These are phyloP conservation scores for Candida gigantensis DNA, from an alignment of 1,139 yeast genomes.

Conservation along the genomic window DNA sequence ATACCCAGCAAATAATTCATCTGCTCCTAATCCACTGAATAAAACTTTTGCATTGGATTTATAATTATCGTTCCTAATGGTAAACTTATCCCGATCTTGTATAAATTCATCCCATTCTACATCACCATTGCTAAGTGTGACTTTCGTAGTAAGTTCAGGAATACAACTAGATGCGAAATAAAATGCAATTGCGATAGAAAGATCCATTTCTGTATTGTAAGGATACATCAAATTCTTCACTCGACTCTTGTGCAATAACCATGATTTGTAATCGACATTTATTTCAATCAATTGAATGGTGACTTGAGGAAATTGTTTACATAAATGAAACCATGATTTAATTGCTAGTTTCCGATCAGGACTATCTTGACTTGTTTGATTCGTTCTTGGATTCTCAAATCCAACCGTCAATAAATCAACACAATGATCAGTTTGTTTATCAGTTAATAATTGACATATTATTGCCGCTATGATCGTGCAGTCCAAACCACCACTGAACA, in stretches of 20 bases:
- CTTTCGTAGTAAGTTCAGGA: conserved; percentile 27
- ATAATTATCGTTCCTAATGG: conserved; percentile 24
- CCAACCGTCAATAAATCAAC: conserved; percentile 90
- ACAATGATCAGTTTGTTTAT: conserved; percentile 8
- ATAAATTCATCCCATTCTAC: conserved; percentile 26
- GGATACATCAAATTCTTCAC: conserved; percentile 78
- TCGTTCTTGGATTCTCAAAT: conserved; percentile 86
- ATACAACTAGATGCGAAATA: conserved; percentile 67
- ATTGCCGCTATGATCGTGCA: conserved; percentile 74
- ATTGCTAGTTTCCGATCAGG: conserved; percentile 82
- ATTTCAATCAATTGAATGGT: conserved; percentile 60
- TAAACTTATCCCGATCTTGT: conserved; percentile 16
- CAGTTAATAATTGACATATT: conserved; percentile 28
- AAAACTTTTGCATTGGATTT: conserved; percentile 64
- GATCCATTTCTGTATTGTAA: conserved; percentile 88
- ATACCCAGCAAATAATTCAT: conserved; percentile 92
- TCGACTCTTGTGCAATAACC: conserved; percentile 48
- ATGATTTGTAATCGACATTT: conserved; percentile 69
- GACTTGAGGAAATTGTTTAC: conserved; percentile 31
- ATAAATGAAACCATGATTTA: conserved; percentile 58
- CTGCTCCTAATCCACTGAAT: conserved; percentile 96
- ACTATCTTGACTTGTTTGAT: conserved; percentile 56
- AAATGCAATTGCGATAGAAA: conserved; percentile 91
- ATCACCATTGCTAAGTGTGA: conserved; percentile 16
- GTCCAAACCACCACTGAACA: conserved; percentile 94